phyloP scores from a whole-genome alignment of 495 filamentous ascomycete genomes.

The Lophiotrema nucula region DNA sequence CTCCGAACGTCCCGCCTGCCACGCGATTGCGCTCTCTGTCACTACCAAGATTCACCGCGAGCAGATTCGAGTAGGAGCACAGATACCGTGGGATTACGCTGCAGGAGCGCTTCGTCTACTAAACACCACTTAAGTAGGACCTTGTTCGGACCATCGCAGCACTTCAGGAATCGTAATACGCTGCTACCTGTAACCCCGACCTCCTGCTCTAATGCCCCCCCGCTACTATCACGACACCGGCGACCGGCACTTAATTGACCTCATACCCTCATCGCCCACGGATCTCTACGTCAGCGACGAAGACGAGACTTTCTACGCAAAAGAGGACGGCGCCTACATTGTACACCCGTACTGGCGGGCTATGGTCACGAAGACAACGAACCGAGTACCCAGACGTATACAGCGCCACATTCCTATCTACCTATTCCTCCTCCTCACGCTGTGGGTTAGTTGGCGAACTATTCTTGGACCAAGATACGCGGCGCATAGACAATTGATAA shows the following conservation, averaged over 20 bases:
- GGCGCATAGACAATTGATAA: constrained; percentile 42
- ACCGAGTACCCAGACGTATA: constrained; percentile 22
- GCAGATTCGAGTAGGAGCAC: too few relatives aligned
- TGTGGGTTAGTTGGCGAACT: constrained; percentile 45
- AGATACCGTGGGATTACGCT: too few relatives aligned
- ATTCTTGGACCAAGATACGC: constrained; percentile 45
- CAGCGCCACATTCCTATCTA: constrained; percentile 49
- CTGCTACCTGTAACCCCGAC: too few relatives aligned
- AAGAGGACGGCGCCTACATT: constrained; percentile 13
- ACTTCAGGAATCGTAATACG: too few relatives aligned
- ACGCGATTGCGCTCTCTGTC: too few relatives aligned
- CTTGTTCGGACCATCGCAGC: too few relatives aligned
- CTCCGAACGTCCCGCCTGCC: too few relatives aligned
- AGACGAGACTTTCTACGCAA: constrained; percentile 23
- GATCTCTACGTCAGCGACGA: constrained; percentile 22
- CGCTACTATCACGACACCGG: neutral
- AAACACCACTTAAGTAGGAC: too few relatives aligned
- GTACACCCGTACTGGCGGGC: constrained; percentile 25
- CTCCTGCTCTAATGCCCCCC: neutral
- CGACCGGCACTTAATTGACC: constrained; percentile 17
- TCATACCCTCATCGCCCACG: constrained; percentile 13
- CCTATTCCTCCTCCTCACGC: constrained; percentile 42
- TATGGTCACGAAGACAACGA: constrained; percentile 8
- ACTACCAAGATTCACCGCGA: too few relatives aligned
- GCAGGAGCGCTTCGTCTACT: too few relatives aligned